phyloP scores from a whole-genome alignment of 768 basidiomycete species.

The Lactarius tabidus region DNA sequence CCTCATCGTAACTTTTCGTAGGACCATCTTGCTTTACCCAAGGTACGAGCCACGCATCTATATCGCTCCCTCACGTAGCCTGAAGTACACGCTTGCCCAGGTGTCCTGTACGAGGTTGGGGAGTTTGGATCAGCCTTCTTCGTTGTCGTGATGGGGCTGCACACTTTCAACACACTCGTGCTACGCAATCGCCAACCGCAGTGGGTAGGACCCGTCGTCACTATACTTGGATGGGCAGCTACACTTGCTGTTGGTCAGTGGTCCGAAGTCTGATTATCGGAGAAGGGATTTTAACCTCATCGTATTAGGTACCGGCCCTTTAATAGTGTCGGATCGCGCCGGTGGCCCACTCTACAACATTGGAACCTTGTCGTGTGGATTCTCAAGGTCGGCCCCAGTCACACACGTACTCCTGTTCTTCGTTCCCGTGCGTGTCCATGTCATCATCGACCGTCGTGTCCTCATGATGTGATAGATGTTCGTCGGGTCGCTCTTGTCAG shows the following conservation, averaged over 20 bases:
- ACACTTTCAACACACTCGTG: slow-evolving; percentile 65
- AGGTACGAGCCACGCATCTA: slow-evolving; percentile 39
- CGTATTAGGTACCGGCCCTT: slow-evolving; percentile 24
- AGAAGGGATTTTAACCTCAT: slow-evolving; percentile 9
- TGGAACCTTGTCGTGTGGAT: slow-evolving; percentile 49
- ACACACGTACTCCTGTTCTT: slow-evolving; percentile 52
- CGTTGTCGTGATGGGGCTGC: slow-evolving; percentile 57
- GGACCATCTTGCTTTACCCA: slow-evolving; percentile 46
- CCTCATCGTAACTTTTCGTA: background rate
- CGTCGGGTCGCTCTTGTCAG: slow-evolving; percentile 51
- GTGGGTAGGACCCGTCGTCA: slow-evolving; percentile 42
- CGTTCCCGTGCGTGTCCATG: slow-evolving; percentile 48
- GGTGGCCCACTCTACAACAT: slow-evolving; percentile 49
- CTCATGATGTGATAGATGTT: slow-evolving; percentile 44
- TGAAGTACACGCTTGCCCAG: slow-evolving; percentile 34
- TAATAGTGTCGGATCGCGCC: slow-evolving; percentile 36
- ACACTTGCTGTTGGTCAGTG: slow-evolving; percentile 48
- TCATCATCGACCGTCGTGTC: background rate
- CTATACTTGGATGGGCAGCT: slow-evolving; percentile 51
- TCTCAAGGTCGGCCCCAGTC: slow-evolving; percentile 41
- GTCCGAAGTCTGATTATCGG: background rate
- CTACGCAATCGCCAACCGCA: slow-evolving; percentile 50
- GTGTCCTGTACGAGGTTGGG: slow-evolving; percentile 55
- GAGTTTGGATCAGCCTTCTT: slow-evolving; percentile 62
- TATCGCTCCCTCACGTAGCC: slow-evolving; percentile 1